Evolutionary conservation across 495 filamentous ascomycete genomes (phyloP), one percentile per base, ranked within the genome.

Genomic region (Penicillium tannophilum): DNA sequence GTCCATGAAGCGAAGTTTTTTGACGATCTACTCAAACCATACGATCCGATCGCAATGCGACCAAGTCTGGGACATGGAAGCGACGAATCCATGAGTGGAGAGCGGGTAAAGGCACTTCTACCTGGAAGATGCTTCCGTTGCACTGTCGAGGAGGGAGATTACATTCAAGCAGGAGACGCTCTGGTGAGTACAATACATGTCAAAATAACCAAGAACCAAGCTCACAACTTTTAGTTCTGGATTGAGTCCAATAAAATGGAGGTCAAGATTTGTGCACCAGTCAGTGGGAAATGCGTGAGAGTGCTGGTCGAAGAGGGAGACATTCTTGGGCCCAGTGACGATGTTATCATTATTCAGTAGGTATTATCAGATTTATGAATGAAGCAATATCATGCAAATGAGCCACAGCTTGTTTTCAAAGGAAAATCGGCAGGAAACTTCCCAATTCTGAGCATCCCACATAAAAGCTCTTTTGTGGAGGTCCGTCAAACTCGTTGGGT

Each of bases 241-340:
- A 41, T 54, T 12, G 51, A 54, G n/a, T 54, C 51, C 51, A 54
- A 54, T n/a, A 54, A 54, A 54, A 54, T 54, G 51, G 51, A 54
- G 35, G 36, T 54, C 51, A 54, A 43, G 2, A 54, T 54, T n/a
- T 54, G 51, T 43, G 31, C 51, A 24, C 51, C 51, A n/a, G 23
- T 43, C 35, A 54, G 33, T 54, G 51, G 51, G 35, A 54, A 54
- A 54, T 54, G 51, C 43, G 51, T 54, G 51, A 54, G 35, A 54
- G 11, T 54, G 51, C 19, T 54, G 17, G 19, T 20, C 14, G 35
- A 7, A 39, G 36, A 54, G 35, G 51, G 51, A 41, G 51, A 54
- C 35, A 54, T 54, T 10, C 51, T 54, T 54, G 51, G 39, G 51
- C 51, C 51, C 51, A 43, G 36, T 43, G 51, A 54, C 30, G 51